phyloP scores from a whole-genome alignment of 768 basidiomycete species.

The Vararia minispora region DNA sequence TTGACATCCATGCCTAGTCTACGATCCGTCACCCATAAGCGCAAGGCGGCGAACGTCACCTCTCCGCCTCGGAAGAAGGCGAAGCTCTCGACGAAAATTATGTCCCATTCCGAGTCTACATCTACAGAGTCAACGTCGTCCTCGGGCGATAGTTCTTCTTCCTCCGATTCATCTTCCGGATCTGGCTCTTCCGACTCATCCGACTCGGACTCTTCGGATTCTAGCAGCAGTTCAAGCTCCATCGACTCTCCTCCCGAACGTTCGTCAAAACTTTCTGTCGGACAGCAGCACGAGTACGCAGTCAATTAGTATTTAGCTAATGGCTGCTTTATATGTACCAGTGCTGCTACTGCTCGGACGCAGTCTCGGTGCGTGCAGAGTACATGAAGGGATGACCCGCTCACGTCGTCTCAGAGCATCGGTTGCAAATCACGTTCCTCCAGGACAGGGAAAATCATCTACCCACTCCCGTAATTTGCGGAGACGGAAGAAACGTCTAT shows the following conservation, averaged over 20 bases:
- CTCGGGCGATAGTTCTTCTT: slow-evolving; percentile 14
- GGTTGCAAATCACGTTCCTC: slow-evolving; percentile 31
- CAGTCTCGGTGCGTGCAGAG: too few species aligned
- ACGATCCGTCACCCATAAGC: slow-evolving; percentile 4
- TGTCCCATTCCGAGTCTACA: slow-evolving; percentile 1
- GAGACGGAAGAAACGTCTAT: slow-evolving; percentile 33
- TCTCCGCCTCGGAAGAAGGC: slow-evolving; percentile 5
- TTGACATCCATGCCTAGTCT: slow-evolving; percentile 1
- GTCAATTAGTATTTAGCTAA: too few species aligned
- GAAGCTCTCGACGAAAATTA: neutral
- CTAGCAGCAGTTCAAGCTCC: too few species aligned
- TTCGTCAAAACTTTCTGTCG: too few species aligned
- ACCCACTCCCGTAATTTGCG: slow-evolving; percentile 52
- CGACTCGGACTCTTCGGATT: slow-evolving; percentile 8
- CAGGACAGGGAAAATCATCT: slow-evolving; percentile 45
- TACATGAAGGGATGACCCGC: too few species aligned
- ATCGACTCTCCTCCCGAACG: slow-evolving; percentile 12
- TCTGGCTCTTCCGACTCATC: slow-evolving; percentile 17
- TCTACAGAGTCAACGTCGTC: slow-evolving; percentile 1
- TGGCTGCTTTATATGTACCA: too few species aligned
- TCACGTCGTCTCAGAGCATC: slow-evolving; percentile 11
- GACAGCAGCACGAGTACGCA: too few species aligned
- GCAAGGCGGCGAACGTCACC: neutral
- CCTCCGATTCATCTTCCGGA: slow-evolving; percentile 19
- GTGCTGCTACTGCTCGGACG: slow-evolving; percentile 13